Evolutionary conservation across 2,329 filamentous ascomycete genomes (phyloP), one percentile per base, ranked within the genome.

Genomic region (Penicillium italicum): DNA sequence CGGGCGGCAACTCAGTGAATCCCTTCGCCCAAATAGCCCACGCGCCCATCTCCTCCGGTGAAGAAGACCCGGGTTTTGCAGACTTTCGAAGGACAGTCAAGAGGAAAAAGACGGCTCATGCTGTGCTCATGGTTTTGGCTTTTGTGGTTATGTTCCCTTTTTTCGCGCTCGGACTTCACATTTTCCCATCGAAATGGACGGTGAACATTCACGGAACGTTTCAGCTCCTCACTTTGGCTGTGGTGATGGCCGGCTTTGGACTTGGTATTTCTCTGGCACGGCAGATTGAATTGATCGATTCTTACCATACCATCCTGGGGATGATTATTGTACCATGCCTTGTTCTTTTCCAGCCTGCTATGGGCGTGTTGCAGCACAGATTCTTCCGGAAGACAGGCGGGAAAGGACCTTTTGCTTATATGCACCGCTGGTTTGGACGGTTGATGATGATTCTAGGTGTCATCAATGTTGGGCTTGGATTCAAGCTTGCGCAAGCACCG

Each of bases 391-490:
- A 76, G 59, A 73, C 75, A 14, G 72, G 73, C 8, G 66, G 66
- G 14, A 77, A 79, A 33, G 79, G 76, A 1, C 58, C 75, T 7
- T 79, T 76, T 66, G 80, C 79, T 0, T 75, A 80, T 57, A n/a
- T 68, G 3, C 82, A 85, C 61, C 72, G 83, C 45, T 85, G 82
- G 82, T 63, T 82, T 26, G 82, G 82, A 18, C 75, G 82, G 5
- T 61, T 73, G 28, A 72, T 78, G 22, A 76, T 85, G 12, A 71
- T 76, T 0, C 68, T 84, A 0, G 82, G 79, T 3, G 79, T 83
- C 53, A 73, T 84, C 65, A 84, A 84, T 62, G 82, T 80, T n/a
- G 82, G 81, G 0, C 67, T 84, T 1, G 82, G 82, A 0, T 75
- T 84, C 36, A 68, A 72, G 55, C 69, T 82, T 18, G 77, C 79